Evolutionary conservation across 2,329 filamentous ascomycete genomes (phyloP).

Genomic region (Monilinia polystroma): DNA sequence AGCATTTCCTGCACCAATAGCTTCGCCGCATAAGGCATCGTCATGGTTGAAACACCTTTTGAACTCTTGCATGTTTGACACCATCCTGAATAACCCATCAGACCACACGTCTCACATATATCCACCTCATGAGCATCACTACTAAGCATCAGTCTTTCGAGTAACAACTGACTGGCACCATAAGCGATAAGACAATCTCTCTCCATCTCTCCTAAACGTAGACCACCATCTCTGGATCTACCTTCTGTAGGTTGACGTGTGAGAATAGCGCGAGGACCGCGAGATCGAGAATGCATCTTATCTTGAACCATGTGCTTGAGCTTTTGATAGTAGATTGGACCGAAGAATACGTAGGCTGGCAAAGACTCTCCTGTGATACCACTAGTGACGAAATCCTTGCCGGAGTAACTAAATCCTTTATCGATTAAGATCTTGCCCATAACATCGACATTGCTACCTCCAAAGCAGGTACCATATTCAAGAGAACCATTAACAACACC

Average conservation of each 20-base stretch:
- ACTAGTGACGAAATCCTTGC: slow-evolving; percentile 94
- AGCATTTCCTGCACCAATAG: slow-evolving; percentile 92
- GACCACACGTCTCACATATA: slow-evolving; percentile 88
- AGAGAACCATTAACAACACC: slow-evolving; percentile 81
- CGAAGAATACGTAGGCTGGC: slow-evolving; percentile 96
- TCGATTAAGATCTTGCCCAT: slow-evolving; percentile 84
- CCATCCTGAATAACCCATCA: slow-evolving; percentile 94
- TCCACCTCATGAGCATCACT: slow-evolving; percentile 90
- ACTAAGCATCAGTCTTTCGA: slow-evolving; percentile 92
- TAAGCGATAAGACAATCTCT: slow-evolving; percentile 97
- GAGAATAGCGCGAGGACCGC: slow-evolving; percentile 85
- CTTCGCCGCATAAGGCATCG: slow-evolving; percentile 96
- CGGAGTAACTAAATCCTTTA: slow-evolving; percentile 92
- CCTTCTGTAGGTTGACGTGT: slow-evolving; percentile 96
- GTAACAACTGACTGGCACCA: slow-evolving; percentile 84
- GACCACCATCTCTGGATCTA: slow-evolving; percentile 84
- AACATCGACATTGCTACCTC: slow-evolving; percentile 78
- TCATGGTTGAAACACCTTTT: slow-evolving; percentile 84
- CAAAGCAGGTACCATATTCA: slow-evolving; percentile 89
- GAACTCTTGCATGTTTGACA: slow-evolving; percentile 90
- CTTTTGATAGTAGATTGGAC: slow-evolving; percentile 98
- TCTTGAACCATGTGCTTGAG: slow-evolving; percentile 99
- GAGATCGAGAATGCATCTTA: slow-evolving; percentile 96
- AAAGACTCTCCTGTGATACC: slow-evolving; percentile 93
- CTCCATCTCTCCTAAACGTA: slow-evolving; percentile 97